Evolutionary conservation across 352 stramenopile species (phyloP).

Genomic region (Globisporangium canariense): DNA sequence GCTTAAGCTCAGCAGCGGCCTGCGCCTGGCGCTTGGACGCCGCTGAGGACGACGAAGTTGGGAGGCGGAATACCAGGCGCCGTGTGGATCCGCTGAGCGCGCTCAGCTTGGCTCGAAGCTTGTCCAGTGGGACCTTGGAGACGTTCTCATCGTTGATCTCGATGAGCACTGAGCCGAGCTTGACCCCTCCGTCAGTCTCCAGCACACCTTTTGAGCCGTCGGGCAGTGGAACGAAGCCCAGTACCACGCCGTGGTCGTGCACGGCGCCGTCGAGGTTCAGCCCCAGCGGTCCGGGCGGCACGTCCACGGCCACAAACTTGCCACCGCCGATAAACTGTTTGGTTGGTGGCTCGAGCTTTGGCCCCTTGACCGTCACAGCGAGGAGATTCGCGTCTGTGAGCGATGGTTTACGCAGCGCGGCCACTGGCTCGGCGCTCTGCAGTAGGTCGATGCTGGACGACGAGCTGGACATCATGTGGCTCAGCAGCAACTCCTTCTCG

Average conservation of each 20-base stretch:
- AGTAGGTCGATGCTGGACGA: conserved; percentile 11
- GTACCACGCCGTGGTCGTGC: conserved; percentile 47
- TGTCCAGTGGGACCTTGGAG: conserved; percentile 32
- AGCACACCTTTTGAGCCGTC: conserved; percentile 52
- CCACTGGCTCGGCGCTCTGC: neutral
- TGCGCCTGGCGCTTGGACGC: conserved; percentile 5
- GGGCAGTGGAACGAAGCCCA: conserved; percentile 55
- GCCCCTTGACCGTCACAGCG: conserved; percentile 12
- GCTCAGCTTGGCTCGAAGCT: conserved; percentile 37
- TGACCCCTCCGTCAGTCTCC: conserved; percentile 53
- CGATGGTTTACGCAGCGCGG: conserved; percentile 11
- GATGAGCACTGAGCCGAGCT: conserved; percentile 51
- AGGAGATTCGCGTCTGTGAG: conserved; percentile 11
- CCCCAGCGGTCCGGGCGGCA: conserved; percentile 57
- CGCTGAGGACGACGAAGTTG: conserved; percentile 13
- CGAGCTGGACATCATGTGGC: neutral
- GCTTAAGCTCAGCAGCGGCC: neutral
- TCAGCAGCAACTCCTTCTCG: conserved; percentile 11
- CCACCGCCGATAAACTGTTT: neutral
- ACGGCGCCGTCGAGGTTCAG: conserved; percentile 60
- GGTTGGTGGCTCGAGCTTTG: neutral
- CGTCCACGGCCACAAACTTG: conserved; percentile 31
- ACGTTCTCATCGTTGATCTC: conserved; percentile 70
- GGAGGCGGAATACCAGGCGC: conserved; percentile 49
- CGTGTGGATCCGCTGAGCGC: conserved; percentile 35